Evolutionary conservation across 1,139 yeast species (phyloP).

Genomic region (Pichia sp.): DNA sequence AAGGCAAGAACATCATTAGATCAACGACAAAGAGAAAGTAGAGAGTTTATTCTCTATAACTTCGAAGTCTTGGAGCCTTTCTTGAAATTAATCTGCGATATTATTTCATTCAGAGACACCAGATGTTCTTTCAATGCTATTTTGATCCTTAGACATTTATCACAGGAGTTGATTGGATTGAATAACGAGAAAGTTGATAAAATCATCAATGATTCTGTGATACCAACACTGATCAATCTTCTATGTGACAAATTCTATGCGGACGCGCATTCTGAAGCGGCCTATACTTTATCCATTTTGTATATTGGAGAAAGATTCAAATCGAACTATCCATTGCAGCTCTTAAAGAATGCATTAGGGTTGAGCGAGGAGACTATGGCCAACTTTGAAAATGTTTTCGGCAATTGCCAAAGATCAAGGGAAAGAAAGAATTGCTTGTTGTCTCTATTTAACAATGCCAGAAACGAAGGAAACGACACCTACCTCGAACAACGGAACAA

Average conservation of each 20-base stretch:
- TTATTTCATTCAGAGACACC: conserved; percentile 79
- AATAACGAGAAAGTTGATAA: conserved; percentile 76
- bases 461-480: conserved; percentile 30
- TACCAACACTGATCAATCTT: conserved; percentile 47
- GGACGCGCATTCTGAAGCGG: conserved; percentile 89
- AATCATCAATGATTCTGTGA: conserved; percentile 58
- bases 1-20: conserved; percentile 34
- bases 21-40: conserved; percentile 60
- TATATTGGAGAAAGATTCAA: conserved; percentile 70
- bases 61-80: conserved; percentile 74
- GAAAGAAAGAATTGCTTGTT: conserved; percentile 51
- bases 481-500: conserved; percentile 17
- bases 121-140: conserved; percentile 91
- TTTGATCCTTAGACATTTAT: conserved; percentile 66
- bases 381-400: conserved; percentile 46
- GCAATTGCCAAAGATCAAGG: conserved; percentile 47
- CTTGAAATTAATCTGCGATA: conserved; percentile 67
- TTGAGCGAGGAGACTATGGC: conserved; percentile 42
- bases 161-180: conserved; percentile 55
- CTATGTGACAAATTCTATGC: conserved; percentile 72
- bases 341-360: conserved; percentile 42
- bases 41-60: conserved; percentile 60
- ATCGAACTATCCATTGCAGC: conserved; percentile 47
- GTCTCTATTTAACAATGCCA: conserved; percentile 44
- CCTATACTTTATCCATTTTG: conserved; percentile 75